Evolutionary conservation across 139 green algal species (phyloP).

Genomic region (Marvania coccoides): DNA sequence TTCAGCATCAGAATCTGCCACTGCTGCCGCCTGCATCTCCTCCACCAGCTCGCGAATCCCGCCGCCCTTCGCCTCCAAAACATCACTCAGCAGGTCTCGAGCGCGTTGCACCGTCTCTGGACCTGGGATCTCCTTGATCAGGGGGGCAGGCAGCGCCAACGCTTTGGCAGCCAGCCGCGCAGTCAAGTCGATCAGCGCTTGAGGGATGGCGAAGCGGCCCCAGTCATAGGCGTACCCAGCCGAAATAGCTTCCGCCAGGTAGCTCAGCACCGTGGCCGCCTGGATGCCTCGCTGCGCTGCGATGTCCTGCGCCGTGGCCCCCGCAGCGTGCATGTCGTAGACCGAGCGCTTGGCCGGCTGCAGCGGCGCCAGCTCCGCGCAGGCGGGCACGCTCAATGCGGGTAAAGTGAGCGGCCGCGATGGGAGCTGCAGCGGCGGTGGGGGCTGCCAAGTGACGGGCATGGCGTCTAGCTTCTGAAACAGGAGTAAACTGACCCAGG

Average conservation of each 20-base stretch:
- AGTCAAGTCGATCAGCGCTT: neutral
- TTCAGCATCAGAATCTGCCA: neutral
- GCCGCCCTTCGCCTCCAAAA: neutral
- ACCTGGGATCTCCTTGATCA: no score
- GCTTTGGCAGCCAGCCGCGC: neutral
- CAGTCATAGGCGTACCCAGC: constrained; percentile 30
- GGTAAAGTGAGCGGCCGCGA: no score
- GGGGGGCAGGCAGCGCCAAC: neutral
- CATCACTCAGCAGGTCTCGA: neutral
- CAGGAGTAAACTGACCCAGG: constrained; percentile 27
- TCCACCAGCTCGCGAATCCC: neutral
- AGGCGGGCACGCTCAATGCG: constrained; percentile 18
- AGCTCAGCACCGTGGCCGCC: constrained; percentile 26
- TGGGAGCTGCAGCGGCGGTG: neutral
- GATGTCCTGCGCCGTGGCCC: constrained; percentile 2
- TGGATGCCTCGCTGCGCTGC: constrained; percentile 22
- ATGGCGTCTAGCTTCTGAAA: constrained; percentile 15
- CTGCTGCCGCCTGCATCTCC: neutral
- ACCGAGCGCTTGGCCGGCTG: constrained; percentile 38
- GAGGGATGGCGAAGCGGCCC: constrained; percentile 12
- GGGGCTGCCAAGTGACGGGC: neutral
- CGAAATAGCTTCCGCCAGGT: constrained; percentile 36
- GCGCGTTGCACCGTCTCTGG: neutral
- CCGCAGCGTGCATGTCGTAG: constrained; percentile 16
- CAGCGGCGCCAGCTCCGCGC: constrained; percentile 1